Percentiles rank a stretch among this genome's conserved stretches.
phyloP scores from a whole-genome alignment of 768 basidiomycete genomes.

The Suillus variegatus region DNA sequence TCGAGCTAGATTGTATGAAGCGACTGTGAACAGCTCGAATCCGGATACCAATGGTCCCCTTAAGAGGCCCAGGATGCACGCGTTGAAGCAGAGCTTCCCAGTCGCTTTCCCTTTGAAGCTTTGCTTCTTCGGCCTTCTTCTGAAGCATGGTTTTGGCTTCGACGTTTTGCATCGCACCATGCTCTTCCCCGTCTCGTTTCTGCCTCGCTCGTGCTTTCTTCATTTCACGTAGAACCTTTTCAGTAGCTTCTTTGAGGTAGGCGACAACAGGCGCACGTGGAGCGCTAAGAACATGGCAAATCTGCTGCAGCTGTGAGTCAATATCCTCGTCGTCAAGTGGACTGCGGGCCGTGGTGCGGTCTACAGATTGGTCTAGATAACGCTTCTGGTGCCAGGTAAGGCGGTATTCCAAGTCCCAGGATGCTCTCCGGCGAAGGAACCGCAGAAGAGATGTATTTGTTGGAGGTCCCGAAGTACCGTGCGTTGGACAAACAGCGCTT shows the following conservation, averaged over 20 bases:
- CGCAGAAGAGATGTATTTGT: slow-evolving; percentile 38
- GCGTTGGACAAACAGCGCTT: slow-evolving; percentile 19
- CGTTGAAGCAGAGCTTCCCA: slow-evolving; percentile 62
- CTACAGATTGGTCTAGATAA: slow-evolving; percentile 57
- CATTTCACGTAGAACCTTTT: slow-evolving; percentile 42
- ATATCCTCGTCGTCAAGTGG: slow-evolving; percentile 51
- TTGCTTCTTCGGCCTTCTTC: slow-evolving; percentile 66
- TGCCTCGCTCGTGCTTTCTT: slow-evolving; percentile 42
- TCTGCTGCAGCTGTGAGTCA: slow-evolving; percentile 41
- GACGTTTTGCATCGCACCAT: slow-evolving; percentile 35
- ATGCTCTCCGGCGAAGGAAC: slow-evolving; percentile 56
- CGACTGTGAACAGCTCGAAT: slow-evolving; percentile 55
- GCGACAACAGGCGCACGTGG: slow-evolving; percentile 48
- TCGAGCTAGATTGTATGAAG: slow-evolving; percentile 60
- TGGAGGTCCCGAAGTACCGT: slow-evolving; percentile 24
- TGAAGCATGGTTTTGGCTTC: slow-evolving; percentile 56
- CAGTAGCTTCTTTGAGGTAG: slow-evolving; percentile 44
- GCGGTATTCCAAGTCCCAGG: slow-evolving; percentile 64
- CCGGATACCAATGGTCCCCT: slow-evolving; percentile 48
- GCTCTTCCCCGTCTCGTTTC: slow-evolving; percentile 30
- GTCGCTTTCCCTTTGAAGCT: slow-evolving; percentile 56
- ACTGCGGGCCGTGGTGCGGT: slow-evolving; percentile 41
- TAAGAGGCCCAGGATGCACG: slow-evolving; percentile 55
- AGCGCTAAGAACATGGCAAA: slow-evolving; percentile 57
- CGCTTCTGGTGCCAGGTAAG: slow-evolving; percentile 69